Evolutionary conservation across 2,329 filamentous ascomycete genomes (phyloP).

Genomic region (Alternaria sp.): DNA sequence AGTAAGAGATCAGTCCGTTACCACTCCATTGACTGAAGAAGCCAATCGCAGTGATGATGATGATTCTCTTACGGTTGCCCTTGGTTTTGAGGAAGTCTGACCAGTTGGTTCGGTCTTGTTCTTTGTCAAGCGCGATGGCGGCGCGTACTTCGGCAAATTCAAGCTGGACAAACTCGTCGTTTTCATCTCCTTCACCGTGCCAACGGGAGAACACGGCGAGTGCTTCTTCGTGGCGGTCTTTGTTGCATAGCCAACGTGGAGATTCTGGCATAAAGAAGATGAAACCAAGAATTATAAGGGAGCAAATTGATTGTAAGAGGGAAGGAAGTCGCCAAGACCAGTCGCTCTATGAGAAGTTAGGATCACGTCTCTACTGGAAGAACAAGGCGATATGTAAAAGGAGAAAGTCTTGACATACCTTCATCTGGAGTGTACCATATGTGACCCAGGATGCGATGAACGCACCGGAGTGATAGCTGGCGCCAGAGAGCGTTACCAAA

Average conservation of each 20-base stretch:
- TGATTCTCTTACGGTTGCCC: slow-evolving; percentile 50
- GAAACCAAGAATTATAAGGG: too few species aligned
- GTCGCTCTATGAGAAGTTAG: too few species aligned
- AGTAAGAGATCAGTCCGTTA: slow-evolving; percentile 40
- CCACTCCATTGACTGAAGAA: slow-evolving; percentile 53
- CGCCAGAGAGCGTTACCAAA: slow-evolving; percentile 40
- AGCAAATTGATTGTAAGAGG: too few species aligned
- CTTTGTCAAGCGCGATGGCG: slow-evolving; percentile 31
- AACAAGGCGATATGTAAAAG: too few species aligned
- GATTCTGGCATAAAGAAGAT: too few species aligned
- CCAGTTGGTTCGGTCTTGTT: slow-evolving; percentile 12
- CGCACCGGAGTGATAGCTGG: slow-evolving; percentile 51
- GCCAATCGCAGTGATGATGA: slow-evolving; percentile 50
- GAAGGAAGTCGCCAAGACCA: too few species aligned
- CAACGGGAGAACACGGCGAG: too few species aligned
- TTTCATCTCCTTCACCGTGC: slow-evolving; percentile 29
- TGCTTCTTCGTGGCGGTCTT: too few species aligned
- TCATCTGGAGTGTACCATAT: slow-evolving; percentile 20
- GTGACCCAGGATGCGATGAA: slow-evolving; percentile 44
- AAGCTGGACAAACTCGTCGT: slow-evolving; percentile 22
- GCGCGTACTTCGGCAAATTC: slow-evolving; percentile 27
- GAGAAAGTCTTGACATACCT: neutral
- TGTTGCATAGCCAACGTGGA: too few species aligned
- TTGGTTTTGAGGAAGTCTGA: slow-evolving; percentile 38
- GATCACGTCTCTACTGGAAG: too few species aligned